These are phyloP conservation scores for Fomitopsis serialis DNA, from an alignment of 768 basidiomycete species.

Conservation along the genomic window DNA sequence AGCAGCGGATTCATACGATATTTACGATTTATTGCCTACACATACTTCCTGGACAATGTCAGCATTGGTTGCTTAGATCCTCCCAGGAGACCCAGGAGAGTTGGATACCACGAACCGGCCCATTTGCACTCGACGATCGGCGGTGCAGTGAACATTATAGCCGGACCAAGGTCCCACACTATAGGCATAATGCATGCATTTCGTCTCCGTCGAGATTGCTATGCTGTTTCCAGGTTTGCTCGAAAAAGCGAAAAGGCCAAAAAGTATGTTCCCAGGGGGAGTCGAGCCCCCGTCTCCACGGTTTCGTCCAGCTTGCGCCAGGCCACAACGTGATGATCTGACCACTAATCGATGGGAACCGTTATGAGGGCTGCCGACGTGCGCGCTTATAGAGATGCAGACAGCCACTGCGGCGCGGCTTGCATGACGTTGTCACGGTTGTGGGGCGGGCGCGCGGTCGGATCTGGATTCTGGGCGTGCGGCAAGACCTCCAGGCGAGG, in stretches of 20 bases:
- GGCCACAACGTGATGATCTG: conserved; percentile 39
- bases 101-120: no score
- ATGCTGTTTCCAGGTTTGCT: no score
- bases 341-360: conserved; percentile 42
- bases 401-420: background rate
- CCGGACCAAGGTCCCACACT: no score
- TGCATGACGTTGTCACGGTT: background rate
- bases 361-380: background rate
- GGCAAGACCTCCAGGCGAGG: background rate
- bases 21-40: no score
- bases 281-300: conserved; percentile 39
- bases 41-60: no score
- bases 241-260: background rate
- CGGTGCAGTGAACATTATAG: no score
- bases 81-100: no score
- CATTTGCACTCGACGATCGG: no score
- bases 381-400: background rate
- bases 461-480: background rate
- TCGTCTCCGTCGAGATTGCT: no score
- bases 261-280: conserved; percentile 27
- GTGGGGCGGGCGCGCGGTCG: background rate
- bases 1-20: background rate
- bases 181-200: no score
- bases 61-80: no score
- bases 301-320: conserved; percentile 10